These are phyloP conservation scores for Paramecium tetraurelia DNA, from an alignment of 73 alveolate species.

Conservation along the genomic window DNA sequence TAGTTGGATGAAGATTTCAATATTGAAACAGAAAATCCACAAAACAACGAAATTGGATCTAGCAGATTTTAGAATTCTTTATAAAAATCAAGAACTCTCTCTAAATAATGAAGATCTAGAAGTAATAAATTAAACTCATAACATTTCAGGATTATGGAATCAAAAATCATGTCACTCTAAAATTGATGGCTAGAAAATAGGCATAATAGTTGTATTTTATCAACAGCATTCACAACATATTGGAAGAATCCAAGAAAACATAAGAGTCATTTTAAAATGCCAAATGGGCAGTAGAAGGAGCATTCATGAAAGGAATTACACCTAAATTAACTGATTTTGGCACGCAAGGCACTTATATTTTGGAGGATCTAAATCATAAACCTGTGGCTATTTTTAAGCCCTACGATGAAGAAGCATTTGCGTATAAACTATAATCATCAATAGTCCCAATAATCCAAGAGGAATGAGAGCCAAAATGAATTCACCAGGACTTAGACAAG, in stretches of 20 bases:
- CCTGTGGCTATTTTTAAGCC: conserved; percentile 94
- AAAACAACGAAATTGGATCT: conserved; percentile 29
- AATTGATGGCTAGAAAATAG: neutral
- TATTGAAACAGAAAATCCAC: neutral
- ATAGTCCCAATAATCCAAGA: conserved; percentile 92
- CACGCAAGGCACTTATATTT: conserved; percentile 92
- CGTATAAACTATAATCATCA: conserved; percentile 27
- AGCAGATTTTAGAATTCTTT: neutral
- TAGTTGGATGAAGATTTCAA: conserved; percentile 43
- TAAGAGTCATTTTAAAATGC: neutral
- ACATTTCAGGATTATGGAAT: neutral
- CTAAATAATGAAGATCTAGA: neutral
- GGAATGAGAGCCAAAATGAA: conserved; percentile 90
- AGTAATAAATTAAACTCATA: neutral
- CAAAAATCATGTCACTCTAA: neutral
- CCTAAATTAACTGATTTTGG: conserved; percentile 96
- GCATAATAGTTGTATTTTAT: neutral
- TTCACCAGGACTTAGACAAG: conserved; percentile 80
- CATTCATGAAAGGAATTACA: conserved; percentile 78
- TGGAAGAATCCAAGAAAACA: neutral
- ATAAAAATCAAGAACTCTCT: neutral
- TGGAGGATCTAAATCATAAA: conserved; percentile 74
- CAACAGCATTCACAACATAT: neutral
- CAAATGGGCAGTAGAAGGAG: conserved; percentile 58
- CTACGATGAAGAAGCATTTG: conserved; percentile 97